A percentile compares a stretch with the other conserved stretches of the same genome.
These are phyloP conservation scores for Botryotinia narcissicola DNA, from an alignment of 2,329 filamentous ascomycete species.

Conservation along the genomic window DNA sequence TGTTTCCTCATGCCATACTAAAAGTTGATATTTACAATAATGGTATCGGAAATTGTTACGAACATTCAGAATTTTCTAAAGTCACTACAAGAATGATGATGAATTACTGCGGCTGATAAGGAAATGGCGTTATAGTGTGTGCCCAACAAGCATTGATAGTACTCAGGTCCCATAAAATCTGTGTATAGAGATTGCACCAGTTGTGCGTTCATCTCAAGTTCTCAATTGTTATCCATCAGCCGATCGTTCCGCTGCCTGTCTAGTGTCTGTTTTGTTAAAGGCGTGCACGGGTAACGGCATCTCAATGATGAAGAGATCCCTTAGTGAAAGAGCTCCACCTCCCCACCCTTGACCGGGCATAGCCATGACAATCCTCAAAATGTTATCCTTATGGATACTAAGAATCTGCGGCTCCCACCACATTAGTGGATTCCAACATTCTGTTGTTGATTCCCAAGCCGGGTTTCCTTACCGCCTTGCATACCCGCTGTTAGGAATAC, in stretches of 20 bases:
- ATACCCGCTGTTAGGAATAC: not conserved
- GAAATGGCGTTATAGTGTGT: not conserved
- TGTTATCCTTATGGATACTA: not conserved
- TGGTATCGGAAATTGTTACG: not conserved
- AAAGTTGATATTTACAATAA: not conserved
- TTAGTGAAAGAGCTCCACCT: not conserved
- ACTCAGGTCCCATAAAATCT: not conserved
- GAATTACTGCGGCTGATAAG: not conserved
- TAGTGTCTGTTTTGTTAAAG: not conserved
- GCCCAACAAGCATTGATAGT: slow-evolving; percentile 1
- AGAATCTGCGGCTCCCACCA: not conserved
- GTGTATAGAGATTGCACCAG: not conserved
- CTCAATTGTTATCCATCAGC: not conserved
- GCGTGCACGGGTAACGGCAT: not conserved
- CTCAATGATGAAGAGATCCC: not conserved
- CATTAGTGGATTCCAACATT: not conserved
- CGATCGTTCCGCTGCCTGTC: slow-evolving; percentile 8
- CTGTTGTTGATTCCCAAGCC: not conserved
- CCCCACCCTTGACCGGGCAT: not conserved
- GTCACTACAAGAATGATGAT: not conserved
- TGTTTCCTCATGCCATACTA: not conserved
- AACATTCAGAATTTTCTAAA: not conserved
- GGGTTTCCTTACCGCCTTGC: slow-evolving; percentile 2
- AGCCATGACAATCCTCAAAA: not conserved
- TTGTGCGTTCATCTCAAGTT: not conserved